Base-by-base conservation (phyloP, 2,329 filamentous ascomycete species). In the Epichloe sp. region DNA sequence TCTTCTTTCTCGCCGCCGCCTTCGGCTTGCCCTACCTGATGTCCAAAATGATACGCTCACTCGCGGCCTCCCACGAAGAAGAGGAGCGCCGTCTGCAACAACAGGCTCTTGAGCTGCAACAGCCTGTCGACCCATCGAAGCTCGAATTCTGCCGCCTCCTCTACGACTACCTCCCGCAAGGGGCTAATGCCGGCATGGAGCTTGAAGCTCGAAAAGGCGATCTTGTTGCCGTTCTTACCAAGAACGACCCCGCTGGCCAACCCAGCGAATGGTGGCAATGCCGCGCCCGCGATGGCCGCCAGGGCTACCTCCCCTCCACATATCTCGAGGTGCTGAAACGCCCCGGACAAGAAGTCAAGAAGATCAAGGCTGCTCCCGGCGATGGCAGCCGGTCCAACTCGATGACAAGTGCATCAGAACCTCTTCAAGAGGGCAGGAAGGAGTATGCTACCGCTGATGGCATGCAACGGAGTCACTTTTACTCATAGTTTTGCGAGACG, bases 241-340 rank as follows among this genome's bases (percentile, higher is more conserved):
- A 96, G 72, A 86, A 82, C 17, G 93, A 98, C 61, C 93, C 93
- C 0, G 80, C 91, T 62, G 93, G 93, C 43, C 89, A 93, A 60
- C 81, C 88, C 4, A 93, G 86, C 49, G 91, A 98, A 64, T 98
- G 93, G 93, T 98, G 93, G 93, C 82, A 85, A 57, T 98, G 94
- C 69, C 80, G 93, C 51, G 86, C 91, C 14, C 79, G 93, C 54
- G 89, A 97, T 64, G 90, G 89, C 44, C 79, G 88, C 26, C 83
- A 95, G 60, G 93, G 93, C 7, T 98, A 97, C 64, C 76, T 98
- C 5, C 93, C 94, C 2, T 82, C 85, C 1, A 90, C 89, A 1
- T 98, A 96, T 62, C 77, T 98, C 31, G 88, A 95, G 68, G 78
- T 93, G 47, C 72, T 80, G 26, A 74, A 75, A 60, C 71, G 76